Conservation (phyloP, 2,329 filamentous ascomycete genomes). For the Peltaster fructicola region DNA sequence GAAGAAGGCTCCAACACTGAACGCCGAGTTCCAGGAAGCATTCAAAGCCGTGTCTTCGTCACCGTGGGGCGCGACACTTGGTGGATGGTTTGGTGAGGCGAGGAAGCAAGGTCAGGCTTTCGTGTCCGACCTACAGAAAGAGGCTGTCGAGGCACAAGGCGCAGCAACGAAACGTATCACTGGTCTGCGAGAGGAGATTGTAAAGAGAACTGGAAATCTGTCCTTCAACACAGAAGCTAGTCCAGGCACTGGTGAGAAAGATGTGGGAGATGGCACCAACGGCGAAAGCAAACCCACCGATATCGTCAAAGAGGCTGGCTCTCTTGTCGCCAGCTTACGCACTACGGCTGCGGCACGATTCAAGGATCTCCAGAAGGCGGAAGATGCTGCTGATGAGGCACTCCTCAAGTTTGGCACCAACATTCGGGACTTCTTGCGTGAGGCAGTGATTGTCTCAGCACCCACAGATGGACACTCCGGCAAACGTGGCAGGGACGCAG, state of each 20-base stretch:
- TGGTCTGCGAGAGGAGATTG: conserved; percentile 35
- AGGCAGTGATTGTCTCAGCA: conserved; percentile 76
- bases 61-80: conserved; percentile 76
- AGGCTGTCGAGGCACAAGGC: conserved; percentile 48
- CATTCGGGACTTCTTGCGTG: conserved; percentile 72
- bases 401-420: conserved; percentile 81
- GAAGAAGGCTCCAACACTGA: conserved; percentile 38
- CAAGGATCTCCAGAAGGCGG: conserved; percentile 76
- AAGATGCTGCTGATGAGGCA: conserved; percentile 92
- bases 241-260: conserved; percentile 2
- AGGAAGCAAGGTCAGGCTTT: conserved; percentile 82
- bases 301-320: conserved; percentile 37
- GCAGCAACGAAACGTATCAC: conserved; percentile 70
- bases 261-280: conserved; percentile 12
- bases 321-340: conserved; percentile 55
- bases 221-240: conserved; percentile 8
- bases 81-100: conserved; percentile 79
- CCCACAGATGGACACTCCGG: conserved; percentile 34
- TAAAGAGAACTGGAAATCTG: conserved; percentile 13
- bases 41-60: conserved; percentile 86
- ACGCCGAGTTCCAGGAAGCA: conserved; percentile 80
- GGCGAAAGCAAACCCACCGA: conserved; percentile 31
- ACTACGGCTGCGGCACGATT: conserved; percentile 33
- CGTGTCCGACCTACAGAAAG: conserved; percentile 65
- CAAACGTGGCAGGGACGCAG: conserved; percentile 18